Evolutionary conservation across 1,284 basidiomycete genomes (phyloP).

Genomic region (Kalmanozyma brasiliensis): DNA sequence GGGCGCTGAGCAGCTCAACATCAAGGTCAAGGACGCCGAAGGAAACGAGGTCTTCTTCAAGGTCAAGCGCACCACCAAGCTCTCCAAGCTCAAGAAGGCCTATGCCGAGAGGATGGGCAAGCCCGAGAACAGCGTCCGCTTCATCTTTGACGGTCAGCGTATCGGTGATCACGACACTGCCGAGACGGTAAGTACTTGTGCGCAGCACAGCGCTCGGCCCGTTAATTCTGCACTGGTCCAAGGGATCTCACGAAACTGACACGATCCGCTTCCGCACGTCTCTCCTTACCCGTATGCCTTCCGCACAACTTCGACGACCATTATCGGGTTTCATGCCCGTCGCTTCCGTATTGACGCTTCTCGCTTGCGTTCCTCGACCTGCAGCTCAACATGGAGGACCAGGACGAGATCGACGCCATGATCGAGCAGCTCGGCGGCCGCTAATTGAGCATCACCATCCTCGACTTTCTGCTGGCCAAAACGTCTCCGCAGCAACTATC

Average conservation of each 20-base stretch:
- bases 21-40: slow-evolving; percentile 67
- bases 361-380: neutral
- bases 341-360: neutral
- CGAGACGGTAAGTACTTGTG: slow-evolving; percentile 56
- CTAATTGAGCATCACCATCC: slow-evolving; percentile 6
- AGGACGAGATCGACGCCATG: slow-evolving; percentile 67
- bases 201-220: neutral
- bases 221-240: too few species aligned
- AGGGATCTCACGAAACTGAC: too few species aligned
- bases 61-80: slow-evolving; percentile 92
- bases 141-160: slow-evolving; percentile 66
- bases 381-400: slow-evolving; percentile 66
- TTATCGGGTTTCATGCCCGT: neutral
- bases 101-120: slow-evolving; percentile 95
- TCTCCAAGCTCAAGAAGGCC: slow-evolving; percentile 90
- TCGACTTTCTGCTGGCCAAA: neutral
- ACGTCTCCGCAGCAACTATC: neutral
- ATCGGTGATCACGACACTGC: slow-evolving; percentile 67
- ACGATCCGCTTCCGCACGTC: neutral
- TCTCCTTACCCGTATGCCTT: neutral
- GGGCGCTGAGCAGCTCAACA: slow-evolving; percentile 66
- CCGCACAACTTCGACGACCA: too few species aligned
- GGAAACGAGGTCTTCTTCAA: slow-evolving; percentile 97
- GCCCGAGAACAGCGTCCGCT: slow-evolving; percentile 66
- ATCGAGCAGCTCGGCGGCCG: slow-evolving; percentile 65